phyloP scores from a whole-genome alignment of 129 eudicot species.

The Chrysanthemum lavandulifolium region DNA sequence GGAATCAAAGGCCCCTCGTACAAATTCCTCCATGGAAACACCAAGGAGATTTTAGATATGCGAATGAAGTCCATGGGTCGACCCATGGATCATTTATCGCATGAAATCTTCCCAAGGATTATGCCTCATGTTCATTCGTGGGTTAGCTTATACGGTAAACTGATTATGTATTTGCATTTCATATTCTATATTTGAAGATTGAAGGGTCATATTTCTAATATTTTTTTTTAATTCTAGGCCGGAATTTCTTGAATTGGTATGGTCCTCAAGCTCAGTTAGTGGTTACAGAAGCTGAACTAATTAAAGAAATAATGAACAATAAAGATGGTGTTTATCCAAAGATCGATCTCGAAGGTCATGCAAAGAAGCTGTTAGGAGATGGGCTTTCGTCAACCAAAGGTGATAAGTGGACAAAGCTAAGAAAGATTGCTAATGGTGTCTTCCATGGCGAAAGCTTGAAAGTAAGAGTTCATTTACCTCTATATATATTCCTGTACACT shows the following conservation, averaged over 20 bases:
- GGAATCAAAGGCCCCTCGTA: conserved; percentile 58
- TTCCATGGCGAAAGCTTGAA: no score
- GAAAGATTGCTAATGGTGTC: neutral
- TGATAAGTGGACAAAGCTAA: neutral
- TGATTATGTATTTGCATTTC: neutral
- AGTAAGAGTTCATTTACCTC: no score
- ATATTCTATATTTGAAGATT: neutral
- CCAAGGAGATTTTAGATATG: conserved; percentile 42
- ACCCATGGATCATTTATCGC: conserved; percentile 34
- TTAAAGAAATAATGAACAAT: neutral
- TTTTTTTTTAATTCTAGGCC: neutral
- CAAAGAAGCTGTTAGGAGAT: neutral
- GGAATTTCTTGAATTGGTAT: neutral
- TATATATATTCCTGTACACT: no score
- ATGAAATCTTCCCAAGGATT: conserved; percentile 35
- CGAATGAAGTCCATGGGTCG: conserved; percentile 17
- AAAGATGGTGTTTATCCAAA: neutral
- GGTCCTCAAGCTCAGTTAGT: neutral
- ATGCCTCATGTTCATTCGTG: conserved; percentile 44
- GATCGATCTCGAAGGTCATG: neutral
- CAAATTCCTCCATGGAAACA: conserved; percentile 47
- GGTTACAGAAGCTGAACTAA: neutral
- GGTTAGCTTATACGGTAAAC: conserved; percentile 47
- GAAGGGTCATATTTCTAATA: neutral
- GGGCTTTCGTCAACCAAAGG: neutral